Evolutionary conservation across 768 basidiomycete species (phyloP), one percentile per base, ranked within the genome.

Genomic region (Pisolithus sp.): DNA sequence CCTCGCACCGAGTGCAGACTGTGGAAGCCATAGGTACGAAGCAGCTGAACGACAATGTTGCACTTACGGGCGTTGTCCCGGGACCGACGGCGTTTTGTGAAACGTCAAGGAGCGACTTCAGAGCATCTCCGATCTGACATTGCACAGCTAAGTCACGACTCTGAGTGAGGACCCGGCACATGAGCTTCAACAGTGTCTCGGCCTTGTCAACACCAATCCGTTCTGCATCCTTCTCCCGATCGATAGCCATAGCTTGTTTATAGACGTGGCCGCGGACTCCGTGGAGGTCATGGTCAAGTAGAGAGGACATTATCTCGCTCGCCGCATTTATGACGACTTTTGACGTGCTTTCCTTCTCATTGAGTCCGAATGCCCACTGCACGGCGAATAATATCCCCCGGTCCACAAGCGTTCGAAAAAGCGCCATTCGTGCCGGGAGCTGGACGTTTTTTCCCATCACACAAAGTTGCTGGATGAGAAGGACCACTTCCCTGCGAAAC

Each of bases 361-460:
- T 68, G 28, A 85, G 76, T n/a, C 74, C 72, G 45, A 97, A 77
- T 1, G 92, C 93, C 89, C 92, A 95, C 62, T 96, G 91, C 13
- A 94, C 82, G n/a, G 88, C 89, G 57, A 86, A 87, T 2, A 98
- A 74, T 41, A 98, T 77, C 2, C 93, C 95, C 6, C 87, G 81
- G 55, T 96, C 93, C 47, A 94, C 82, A 21, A 98, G 78, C 7
- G 83, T 77, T 45, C 92, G 85, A 71, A 95, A 98, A 9, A 98
- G 79, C 2, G 81, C 73, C 66, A 94, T 76, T 36, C 96, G 87
- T 15, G 86, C 80, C 15, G 88, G 85, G 17, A 96, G 76, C 65
- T 97, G 95, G 8, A 97, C 86, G 63, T 93, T 93, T 77, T 98
- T 99, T 53, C 90, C 93, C 89, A 99, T 94, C 51, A 85, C 77